These are phyloP conservation scores for Triglochin maritima DNA, from an alignment of 106 monocot species.

Conservation along the genomic window DNA sequence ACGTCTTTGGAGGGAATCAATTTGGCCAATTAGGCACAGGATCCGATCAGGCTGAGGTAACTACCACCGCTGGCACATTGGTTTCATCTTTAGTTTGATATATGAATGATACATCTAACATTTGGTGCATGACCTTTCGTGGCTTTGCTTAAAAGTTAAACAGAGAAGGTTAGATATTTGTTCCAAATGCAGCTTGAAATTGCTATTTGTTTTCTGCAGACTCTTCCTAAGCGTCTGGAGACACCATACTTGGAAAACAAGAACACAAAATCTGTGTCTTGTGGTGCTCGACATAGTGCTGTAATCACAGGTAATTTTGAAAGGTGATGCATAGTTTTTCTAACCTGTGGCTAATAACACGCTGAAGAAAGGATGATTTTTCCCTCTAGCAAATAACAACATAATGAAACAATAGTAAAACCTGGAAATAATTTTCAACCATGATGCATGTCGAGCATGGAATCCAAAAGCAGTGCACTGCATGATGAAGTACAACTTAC, in stretches of 20 bases:
- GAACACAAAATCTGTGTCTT: slow-evolving; percentile 55
- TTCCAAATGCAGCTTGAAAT: neutral
- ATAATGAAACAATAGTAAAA: no score
- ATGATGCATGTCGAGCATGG: no score
- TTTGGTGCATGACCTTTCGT: no score
- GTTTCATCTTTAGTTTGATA: neutral
- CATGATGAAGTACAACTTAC: no score
- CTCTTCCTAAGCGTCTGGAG: slow-evolving; percentile 58
- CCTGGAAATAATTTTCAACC: no score
- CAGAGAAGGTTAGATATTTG: no score
- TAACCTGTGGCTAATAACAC: no score
- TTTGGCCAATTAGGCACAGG: slow-evolving; percentile 97
- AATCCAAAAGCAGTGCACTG: no score
- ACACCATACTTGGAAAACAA: slow-evolving; percentile 51
- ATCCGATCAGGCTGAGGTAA: slow-evolving; percentile 85
- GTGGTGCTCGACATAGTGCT: slow-evolving; percentile 77
- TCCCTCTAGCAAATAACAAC: no score
- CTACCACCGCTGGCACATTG: no score
- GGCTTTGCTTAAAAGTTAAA: no score
- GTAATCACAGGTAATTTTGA: slow-evolving; percentile 48
- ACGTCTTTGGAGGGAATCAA: slow-evolving; percentile 95
- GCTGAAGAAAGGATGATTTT: no score
- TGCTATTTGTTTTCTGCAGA: slow-evolving; percentile 23
- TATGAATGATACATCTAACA: neutral
- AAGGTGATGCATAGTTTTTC: neutral